Evolutionary conservation across 78 protist genomes (phyloP), one percentile per base, ranked within the genome.

Genomic region (Dictyostelium brefeldianum): DNA sequence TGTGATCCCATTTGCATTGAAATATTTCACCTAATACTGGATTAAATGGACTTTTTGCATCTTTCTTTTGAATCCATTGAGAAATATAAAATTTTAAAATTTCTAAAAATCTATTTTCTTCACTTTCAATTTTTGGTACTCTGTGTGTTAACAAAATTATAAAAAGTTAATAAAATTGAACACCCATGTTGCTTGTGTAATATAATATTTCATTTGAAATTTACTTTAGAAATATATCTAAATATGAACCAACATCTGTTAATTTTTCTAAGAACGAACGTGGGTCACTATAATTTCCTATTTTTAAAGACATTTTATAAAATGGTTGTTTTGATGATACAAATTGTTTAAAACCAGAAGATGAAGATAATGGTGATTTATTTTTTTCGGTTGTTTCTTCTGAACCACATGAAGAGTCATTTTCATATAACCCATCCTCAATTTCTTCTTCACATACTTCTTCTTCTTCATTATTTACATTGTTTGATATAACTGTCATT

Each of bases 21-120:
- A 59, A 36, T 29, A 53, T 48, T 31, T 87, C 93, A 10, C 93
- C 93, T 47, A 87, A 64, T 1, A 87, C 70, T 47, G 93, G 93
- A 50, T 87, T 87, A 56, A 87, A 87, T 62, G 93, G 93, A 22
- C 29, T 64, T n/a, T 70, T 74, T 15, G 81, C 79, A 22, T 64
- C 78, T 54, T 77, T 64, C 25, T 70, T 57, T 43, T 53, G 65
- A 20, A 87, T 25, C 83, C 83, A 87, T 43, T 84, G 53, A 65
- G 93, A 74, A n/a, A 87, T 18, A 77, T 87, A 87, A 77, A 77
- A 87, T 46, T 87, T 87, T 47, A 87, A 78, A 10, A 87, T 43
- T 36, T 74, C 83, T 65, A 87, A 77, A 77, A 87, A 87, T 77
- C 93, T 77, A 4, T 54, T 18, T 65, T 87, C 93, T 12, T 51